Base-by-base conservation (phyloP, 352 stramenopile species). In the Thalassiosira livingstoniorum region DNA sequence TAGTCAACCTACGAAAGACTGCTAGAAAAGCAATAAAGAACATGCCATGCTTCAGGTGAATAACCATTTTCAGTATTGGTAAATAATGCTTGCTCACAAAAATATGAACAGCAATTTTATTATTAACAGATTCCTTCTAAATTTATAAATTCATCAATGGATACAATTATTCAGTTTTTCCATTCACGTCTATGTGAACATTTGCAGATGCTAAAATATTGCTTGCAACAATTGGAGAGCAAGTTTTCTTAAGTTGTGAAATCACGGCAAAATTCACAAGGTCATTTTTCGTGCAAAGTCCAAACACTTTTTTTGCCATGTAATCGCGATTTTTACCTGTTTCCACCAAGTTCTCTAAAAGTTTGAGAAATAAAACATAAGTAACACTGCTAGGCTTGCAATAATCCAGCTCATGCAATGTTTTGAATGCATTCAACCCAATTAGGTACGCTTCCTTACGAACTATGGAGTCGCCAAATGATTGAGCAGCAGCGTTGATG, bases 291-390 rank as follows among this genome's bases (percentile, higher is more conserved):
- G 35, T 57, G 70, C 87, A 86, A 18, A 90, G 42, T 53, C 23
- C 15, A 51, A 88, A 84, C n/a, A 77, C 57, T 55, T 84, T 88
- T 58, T 73, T 51, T 1, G 83, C 63, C 62, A 87, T 79, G 31
- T 60, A 72, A 31, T 85, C 37, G 25, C 77, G 71, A 25, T 32
- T 27, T n/a, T 84, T 45, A 5, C 58, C 58, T 7, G 21, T 43
- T 35, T 66, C 53, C 7, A 92, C 60, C 32, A 91, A 75, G 69
- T 86, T 87, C 34, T 84, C 61, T 45, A 86, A 68, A 11, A 87
- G 72, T 55, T 89, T 82, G 37, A 85, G 73, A 64, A 90, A 89
- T 66, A 82, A 78, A n/a, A 75, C 57, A 72, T 90, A 92, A n/a
- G 87, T 92, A 5, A 86, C 68, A 54, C 75, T 87, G 23, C 53